These are phyloP conservation scores for Fagus crenata DNA, from an alignment of 306 rosid species.

Conservation along the genomic window DNA sequence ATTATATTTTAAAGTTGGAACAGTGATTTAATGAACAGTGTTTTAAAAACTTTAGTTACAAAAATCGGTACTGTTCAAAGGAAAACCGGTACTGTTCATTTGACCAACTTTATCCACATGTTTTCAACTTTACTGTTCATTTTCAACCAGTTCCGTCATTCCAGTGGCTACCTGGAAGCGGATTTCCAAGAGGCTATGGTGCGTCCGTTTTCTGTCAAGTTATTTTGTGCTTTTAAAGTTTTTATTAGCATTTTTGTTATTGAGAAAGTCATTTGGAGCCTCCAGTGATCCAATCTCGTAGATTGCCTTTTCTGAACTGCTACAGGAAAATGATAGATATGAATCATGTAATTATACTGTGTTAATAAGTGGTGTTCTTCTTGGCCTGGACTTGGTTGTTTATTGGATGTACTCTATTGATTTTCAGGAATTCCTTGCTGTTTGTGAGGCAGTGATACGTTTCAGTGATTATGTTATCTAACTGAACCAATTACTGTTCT, in stretches of 20 bases:
- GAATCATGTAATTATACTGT: background rate
- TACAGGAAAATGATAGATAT: background rate
- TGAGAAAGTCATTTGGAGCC: conserved; percentile 19
- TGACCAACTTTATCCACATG: no score
- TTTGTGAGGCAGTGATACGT: conserved; percentile 17
- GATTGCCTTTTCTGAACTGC: conserved; percentile 1
- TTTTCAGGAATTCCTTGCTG: conserved; percentile 11
- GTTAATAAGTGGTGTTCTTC: conserved; percentile 13
- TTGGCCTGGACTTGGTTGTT: conserved; percentile 25
- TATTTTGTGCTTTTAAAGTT: background rate
- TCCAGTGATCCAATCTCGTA: conserved; percentile 4
- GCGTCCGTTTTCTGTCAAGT: conserved; percentile 21
- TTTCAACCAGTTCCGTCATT: conserved; percentile 71
- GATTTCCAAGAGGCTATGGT: conserved; percentile 91
- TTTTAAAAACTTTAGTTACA: no score
- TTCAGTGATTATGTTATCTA: conserved; percentile 19
- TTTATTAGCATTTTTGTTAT: conserved; percentile 14
- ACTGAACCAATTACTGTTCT: conserved; percentile 22
- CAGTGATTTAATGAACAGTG: no score
- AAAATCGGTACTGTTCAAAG: no score
- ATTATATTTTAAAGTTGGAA: no score
- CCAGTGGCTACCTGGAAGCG: conserved; percentile 89
- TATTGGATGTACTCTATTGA: background rate
- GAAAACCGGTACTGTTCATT: no score
- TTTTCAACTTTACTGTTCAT: no score